Conservation (phyloP, 306 rosid species). For the Acacia acuminata region DNA sequence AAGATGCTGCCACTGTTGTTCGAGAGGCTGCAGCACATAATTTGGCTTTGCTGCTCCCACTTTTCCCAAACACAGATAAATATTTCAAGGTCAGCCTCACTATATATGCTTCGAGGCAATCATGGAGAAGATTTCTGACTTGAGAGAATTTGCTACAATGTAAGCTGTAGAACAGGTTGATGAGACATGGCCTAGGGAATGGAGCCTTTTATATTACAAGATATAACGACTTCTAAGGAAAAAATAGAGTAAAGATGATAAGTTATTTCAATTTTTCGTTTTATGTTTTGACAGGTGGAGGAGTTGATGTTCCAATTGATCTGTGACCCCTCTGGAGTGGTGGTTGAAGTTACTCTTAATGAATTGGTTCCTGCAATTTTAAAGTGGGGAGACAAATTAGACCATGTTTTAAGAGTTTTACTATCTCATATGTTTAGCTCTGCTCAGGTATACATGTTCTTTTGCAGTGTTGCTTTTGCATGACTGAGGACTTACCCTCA, state of each 20-base stretch:
- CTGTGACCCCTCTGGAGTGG: slow-evolving; percentile 95
- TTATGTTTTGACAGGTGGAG: slow-evolving; percentile 76
- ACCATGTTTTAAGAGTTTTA: slow-evolving; percentile 66
- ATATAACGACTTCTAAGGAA: slow-evolving; percentile 42
- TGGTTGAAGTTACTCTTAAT: slow-evolving; percentile 83
- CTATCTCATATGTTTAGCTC: slow-evolving; percentile 74
- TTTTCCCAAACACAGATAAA: slow-evolving; percentile 89
- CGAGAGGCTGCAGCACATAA: slow-evolving; percentile 95
- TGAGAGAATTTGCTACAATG: slow-evolving; percentile 96
- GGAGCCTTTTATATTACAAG: slow-evolving; percentile 62
- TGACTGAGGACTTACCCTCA: slow-evolving; percentile 15
- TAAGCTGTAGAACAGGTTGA: slow-evolving; percentile 94
- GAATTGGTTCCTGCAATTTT: slow-evolving; percentile 86
- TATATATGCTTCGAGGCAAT: slow-evolving; percentile 99
- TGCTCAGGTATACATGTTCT: slow-evolving; percentile 62
- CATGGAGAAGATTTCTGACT: slow-evolving; percentile 99
- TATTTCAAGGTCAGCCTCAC: slow-evolving; percentile 99
- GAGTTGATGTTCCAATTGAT: slow-evolving; percentile 93
- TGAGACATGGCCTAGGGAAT: slow-evolving; percentile 84
- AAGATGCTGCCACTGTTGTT: slow-evolving; percentile 90
- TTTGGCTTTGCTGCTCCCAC: slow-evolving; percentile 96
- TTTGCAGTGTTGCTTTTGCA: slow-evolving; percentile 22
- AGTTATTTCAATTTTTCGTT: slow-evolving; percentile 42
- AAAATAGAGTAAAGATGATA: slow-evolving; percentile 26
- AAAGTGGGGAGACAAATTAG: slow-evolving; percentile 90